Evolutionary conservation across 352 stramenopile genomes (phyloP), one percentile per base, ranked within the genome.

Genomic region (Chrysophaeum taylorii): DNA sequence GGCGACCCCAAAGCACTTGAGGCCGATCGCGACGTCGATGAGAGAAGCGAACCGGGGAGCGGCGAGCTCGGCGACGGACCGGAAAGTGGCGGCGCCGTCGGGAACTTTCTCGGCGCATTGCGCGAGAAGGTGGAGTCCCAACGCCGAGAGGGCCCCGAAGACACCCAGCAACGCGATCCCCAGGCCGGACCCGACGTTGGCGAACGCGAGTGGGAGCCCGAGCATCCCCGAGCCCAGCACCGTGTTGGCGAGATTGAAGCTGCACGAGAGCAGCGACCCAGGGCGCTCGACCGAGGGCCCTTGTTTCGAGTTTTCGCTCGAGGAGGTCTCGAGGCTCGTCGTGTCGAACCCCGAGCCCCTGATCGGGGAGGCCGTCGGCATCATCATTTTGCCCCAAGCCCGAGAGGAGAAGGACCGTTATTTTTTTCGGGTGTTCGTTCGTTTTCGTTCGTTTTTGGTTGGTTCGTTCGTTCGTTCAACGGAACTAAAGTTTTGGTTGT

Each of bases 1-100:
- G 4, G 77, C 77, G 54, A 80, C 75, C 37, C 77, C 77, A 67
- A 82, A 82, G 45, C 77, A 82, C 38, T 82, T 82, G 29, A 82
- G 66, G 14, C 75, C 77, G 1, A 82, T 75, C 18, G 77, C 77
- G 12, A 74, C 53, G 75, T 82, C 77, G 53, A 82, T 82, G 2
- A 80, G 54, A 18, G 76, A 63, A 18, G 77, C 76, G 35, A 73
- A 80, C 16, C 63, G 71, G 2, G 77, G 77, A 31, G 78, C 66
- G 45, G 77, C 71, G 16, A 69, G 70, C 23, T 39, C 37, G 21
- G 77, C 77, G 12, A 82, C 75, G 12, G 77, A 77, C 71, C 80
- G 80, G 70, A 82, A 82, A 14, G 61, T 74, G 21, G 77, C 75
- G 25, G n/a, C 38, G 25, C n/a, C 27, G 14, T 73, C 39, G 31